Conservation (phyloP, 306 rosid species). For the Adenanthera pavonina region DNA sequence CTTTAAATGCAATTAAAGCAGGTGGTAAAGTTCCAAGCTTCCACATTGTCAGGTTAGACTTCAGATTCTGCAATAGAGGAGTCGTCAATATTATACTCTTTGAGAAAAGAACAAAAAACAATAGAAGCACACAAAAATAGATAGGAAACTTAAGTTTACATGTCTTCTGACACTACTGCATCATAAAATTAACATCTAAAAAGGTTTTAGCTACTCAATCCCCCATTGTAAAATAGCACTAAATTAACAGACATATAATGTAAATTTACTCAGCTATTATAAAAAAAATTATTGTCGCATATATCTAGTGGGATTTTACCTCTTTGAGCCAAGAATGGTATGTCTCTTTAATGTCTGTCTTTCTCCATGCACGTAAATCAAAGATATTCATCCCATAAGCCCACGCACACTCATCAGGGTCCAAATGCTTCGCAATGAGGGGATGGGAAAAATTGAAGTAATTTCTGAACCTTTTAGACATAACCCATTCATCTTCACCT, state of each 20-base stretch:
- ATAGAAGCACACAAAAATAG: neutral
- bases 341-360: conserved; percentile 73
- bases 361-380: conserved; percentile 87
- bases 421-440: conserved; percentile 62
- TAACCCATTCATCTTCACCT: conserved; percentile 98
- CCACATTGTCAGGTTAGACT: conserved; percentile 90
- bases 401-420: conserved; percentile 99
- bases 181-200: neutral
- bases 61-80: conserved; percentile 72
- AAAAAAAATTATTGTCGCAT: conserved; percentile 2
- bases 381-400: conserved; percentile 98
- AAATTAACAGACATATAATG: neutral
- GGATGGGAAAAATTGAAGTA: conserved; percentile 98
- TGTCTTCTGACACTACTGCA: neutral
- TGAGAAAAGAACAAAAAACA: neutral
- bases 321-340: conserved; percentile 94
- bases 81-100: conserved; percentile 30
- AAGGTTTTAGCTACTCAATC: conserved; percentile 10
- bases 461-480: conserved; percentile 90
- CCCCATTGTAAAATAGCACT: neutral
- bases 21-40: conserved; percentile 98
- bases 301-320: conserved; percentile 55
- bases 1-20: conserved; percentile 93
- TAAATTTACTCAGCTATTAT: neutral
- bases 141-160: neutral